A percentile compares a stretch with the other conserved stretches of the same genome.
phyloP scores from a whole-genome alignment of 73 alveolate genomes.

The Uronychia setigera region DNA sequence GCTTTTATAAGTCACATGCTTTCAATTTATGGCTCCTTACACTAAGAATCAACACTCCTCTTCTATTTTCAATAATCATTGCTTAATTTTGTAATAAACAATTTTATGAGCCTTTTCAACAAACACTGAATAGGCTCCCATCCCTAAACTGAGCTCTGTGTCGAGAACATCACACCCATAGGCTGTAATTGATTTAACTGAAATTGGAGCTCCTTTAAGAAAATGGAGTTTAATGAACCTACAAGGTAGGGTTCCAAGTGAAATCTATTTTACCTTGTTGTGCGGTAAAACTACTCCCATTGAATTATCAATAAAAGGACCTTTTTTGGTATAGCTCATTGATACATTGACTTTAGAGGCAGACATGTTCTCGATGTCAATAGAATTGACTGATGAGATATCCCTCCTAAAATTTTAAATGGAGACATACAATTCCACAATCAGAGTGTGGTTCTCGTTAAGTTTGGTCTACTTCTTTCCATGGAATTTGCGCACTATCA shows the following conservation, averaged over 20 bases:
- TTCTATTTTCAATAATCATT: no score
- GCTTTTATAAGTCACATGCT: no score
- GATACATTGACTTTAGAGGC: background rate
- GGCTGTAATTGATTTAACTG: no score
- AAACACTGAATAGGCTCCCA: no score
- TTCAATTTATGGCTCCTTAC: no score
- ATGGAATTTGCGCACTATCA: background rate
- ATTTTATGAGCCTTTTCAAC: no score
- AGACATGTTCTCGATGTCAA: background rate
- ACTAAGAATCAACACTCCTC: no score
- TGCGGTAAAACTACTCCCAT: background rate
- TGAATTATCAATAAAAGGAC: background rate
- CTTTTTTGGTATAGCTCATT: background rate
- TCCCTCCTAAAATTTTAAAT: background rate
- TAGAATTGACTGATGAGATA: background rate
- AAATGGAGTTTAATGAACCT: background rate
- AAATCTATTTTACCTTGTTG: background rate
- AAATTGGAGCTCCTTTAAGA: no score
- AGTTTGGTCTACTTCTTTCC: background rate
- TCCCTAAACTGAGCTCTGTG: no score
- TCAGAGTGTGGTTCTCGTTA: background rate
- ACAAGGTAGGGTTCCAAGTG: background rate
- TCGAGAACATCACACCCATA: no score
- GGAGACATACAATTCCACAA: background rate
- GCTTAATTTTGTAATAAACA: no score